Conservation (phyloP, 192 early-diverging fungal species). For the Backusella circina region DNA sequence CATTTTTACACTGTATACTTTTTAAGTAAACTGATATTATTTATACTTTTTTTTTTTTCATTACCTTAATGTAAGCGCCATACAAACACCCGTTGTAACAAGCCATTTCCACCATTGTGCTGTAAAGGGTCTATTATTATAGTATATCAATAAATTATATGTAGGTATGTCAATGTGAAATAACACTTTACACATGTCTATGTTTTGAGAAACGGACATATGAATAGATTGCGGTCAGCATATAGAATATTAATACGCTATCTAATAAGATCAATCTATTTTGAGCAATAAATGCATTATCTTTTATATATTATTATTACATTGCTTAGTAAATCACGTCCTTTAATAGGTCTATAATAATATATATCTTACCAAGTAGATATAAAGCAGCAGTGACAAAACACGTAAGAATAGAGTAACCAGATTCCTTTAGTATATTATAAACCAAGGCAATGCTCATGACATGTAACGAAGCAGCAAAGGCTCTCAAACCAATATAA, state of each 20-base stretch:
- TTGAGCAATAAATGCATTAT: slow-evolving; percentile 90
- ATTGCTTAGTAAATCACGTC: background rate
- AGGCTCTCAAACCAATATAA: slow-evolving; percentile 76
- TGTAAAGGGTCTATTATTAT: slow-evolving; percentile 62
- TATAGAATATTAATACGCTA: slow-evolving; percentile 90
- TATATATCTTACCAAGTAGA: slow-evolving; percentile 65
- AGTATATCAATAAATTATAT: background rate
- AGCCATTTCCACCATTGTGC: slow-evolving; percentile 87
- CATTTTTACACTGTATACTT: slow-evolving; percentile 76
- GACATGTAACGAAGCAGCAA: slow-evolving; percentile 78
- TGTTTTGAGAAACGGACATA: slow-evolving; percentile 88
- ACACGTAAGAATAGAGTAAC: slow-evolving; percentile 71
- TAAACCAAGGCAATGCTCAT: slow-evolving; percentile 76
- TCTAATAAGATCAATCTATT: slow-evolving; percentile 92
- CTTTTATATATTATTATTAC: slow-evolving; percentile 42
- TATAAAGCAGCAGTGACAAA: slow-evolving; percentile 74
- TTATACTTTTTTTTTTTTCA: background rate
- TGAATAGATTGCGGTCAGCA: slow-evolving; percentile 75
- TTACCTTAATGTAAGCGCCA: slow-evolving; percentile 64
- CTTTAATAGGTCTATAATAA: too few relatives aligned
- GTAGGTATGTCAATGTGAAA: too few relatives aligned
- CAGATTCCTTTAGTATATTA: slow-evolving; percentile 83
- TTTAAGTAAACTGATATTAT: background rate
- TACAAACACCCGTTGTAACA: slow-evolving; percentile 68
- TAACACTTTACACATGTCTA: slow-evolving; percentile 23